These are phyloP conservation scores for Skeletonema grethae DNA, from an alignment of 108 stramenopile genomes.

Conservation along the genomic window DNA sequence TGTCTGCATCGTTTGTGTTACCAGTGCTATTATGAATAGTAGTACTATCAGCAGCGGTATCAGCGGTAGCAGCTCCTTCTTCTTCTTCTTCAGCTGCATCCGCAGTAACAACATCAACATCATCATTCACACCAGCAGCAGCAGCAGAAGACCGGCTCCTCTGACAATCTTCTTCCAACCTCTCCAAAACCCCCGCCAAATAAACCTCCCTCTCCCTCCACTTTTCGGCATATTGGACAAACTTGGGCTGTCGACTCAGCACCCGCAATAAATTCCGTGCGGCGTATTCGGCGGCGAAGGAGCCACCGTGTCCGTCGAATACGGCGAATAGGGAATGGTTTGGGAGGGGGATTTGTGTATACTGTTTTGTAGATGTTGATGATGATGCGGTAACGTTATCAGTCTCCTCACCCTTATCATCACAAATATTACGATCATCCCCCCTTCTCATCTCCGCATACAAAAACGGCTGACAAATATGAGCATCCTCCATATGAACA, in stretches of 20 bases:
- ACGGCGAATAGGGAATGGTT: slow-evolving; percentile 74
- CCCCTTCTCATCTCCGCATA: slow-evolving; percentile 29
- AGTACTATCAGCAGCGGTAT: too few species aligned
- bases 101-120: not conserved
- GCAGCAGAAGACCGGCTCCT: too few species aligned
- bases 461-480: slow-evolving; percentile 53
- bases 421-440: too few species aligned
- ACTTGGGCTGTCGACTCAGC: slow-evolving; percentile 43
- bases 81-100: slow-evolving; percentile 1
- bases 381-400: not conserved
- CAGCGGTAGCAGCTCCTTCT: not conserved
- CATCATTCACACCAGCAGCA: too few species aligned
- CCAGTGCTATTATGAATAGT: not conserved
- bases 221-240: slow-evolving; percentile 52
- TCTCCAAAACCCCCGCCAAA: slow-evolving; percentile 6
- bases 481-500: slow-evolving; percentile 90
- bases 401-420: too few species aligned
- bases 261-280: slow-evolving; percentile 55
- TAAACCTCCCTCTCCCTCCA: slow-evolving; percentile 26
- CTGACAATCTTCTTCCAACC: too few species aligned
- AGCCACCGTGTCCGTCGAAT: slow-evolving; percentile 86
- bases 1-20: not conserved
- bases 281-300: slow-evolving; percentile 67
- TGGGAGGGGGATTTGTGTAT: slow-evolving; percentile 31
- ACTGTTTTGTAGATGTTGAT: slow-evolving; percentile 7